Evolutionary conservation across 441 rosid species (phyloP).

Genomic region (Mallotus repandus): DNA sequence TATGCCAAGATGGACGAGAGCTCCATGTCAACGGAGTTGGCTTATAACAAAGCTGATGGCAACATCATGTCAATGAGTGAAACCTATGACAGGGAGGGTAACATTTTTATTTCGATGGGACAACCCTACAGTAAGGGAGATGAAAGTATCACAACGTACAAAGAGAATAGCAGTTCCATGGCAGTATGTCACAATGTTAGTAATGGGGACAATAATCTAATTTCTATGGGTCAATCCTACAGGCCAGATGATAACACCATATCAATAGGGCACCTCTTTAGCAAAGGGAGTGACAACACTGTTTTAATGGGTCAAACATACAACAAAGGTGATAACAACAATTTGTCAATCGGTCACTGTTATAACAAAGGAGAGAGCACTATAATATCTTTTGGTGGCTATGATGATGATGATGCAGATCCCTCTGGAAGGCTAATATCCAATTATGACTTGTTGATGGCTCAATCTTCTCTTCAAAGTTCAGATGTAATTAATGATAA

Average conservation of each 20-base stretch:
- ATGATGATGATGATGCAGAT: conserved; percentile 52
- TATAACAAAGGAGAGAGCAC: conserved; percentile 48
- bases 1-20: conserved; percentile 42
- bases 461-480: conserved; percentile 37
- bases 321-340: conserved; percentile 29
- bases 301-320: conserved; percentile 36
- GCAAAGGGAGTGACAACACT: conserved; percentile 36
- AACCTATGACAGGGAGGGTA: conserved; percentile 37
- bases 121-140: conserved; percentile 49
- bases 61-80: conserved; percentile 37
- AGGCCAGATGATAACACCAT: conserved; percentile 44
- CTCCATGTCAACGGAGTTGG: conserved; percentile 42
- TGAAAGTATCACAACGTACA: conserved; percentile 39
- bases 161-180: conserved; percentile 31
- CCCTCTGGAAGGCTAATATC: conserved; percentile 44
- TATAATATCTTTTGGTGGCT: conserved; percentile 70
- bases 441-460: conserved; percentile 49
- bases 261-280: conserved; percentile 44
- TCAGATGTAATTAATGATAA: conserved; percentile 34
- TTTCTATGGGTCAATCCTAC: conserved; percentile 51
- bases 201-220: conserved; percentile 36
- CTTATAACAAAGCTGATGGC: conserved; percentile 42
- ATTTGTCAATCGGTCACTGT: conserved; percentile 34
- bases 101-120: conserved; percentile 50
- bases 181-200: conserved; percentile 30